phyloP scores from a whole-genome alignment of 1,284 basidiomycete species.

The Tilletia caries region DNA sequence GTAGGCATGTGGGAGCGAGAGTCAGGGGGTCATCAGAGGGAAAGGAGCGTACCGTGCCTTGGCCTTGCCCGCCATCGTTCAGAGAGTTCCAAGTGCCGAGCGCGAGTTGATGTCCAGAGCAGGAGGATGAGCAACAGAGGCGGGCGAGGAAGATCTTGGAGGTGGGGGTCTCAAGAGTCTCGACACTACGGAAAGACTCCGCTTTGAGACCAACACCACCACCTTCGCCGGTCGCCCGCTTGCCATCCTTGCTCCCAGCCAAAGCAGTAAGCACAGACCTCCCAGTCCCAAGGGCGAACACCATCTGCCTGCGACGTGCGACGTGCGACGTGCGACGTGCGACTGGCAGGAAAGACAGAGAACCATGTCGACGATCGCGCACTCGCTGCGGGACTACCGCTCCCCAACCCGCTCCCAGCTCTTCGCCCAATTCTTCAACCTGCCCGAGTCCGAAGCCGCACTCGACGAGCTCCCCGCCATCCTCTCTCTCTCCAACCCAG shows the following conservation, averaged over 20 bases:
- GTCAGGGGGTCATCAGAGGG: not conserved
- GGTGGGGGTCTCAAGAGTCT: no score
- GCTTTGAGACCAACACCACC: no score
- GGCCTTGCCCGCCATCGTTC: conserved; percentile 46
- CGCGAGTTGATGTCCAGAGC: no score
- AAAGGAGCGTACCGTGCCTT: conserved; percentile 40
- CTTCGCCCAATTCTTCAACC: conserved; percentile 43
- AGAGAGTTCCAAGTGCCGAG: not conserved
- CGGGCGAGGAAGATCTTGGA: no score
- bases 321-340: no score
- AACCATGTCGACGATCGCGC: conserved; percentile 51
- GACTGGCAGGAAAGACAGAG: not conserved
- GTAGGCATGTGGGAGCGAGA: not conserved
- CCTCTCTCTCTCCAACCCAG: conserved; percentile 42
- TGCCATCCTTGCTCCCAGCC: no score
- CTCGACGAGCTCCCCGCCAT: conserved; percentile 48
- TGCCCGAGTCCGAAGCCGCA: conserved; percentile 38
- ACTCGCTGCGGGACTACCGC: conserved; percentile 51
- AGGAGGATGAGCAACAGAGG: no score
- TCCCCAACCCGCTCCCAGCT: conserved; percentile 44
- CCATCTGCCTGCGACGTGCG: not conserved
- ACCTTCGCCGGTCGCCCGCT: no score
- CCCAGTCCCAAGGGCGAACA: not conserved
- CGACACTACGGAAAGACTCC: no score
- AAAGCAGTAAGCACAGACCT: conserved; percentile 1